These are phyloP conservation scores for Chionographis japonica DNA, from an alignment of 106 monocot genomes.

Conservation along the genomic window DNA sequence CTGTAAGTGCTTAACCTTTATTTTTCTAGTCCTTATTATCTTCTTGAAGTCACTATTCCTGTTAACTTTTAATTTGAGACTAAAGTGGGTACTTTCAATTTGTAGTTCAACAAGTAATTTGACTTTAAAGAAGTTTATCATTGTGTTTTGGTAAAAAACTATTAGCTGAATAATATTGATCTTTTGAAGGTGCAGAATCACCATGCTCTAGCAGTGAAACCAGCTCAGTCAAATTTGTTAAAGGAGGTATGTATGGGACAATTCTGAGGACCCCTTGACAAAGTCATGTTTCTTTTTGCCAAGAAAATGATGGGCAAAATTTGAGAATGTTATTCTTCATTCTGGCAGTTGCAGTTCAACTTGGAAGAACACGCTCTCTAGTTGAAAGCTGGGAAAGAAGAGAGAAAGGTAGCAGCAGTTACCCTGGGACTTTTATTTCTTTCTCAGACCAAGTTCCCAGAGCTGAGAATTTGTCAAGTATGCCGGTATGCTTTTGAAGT, in stretches of 20 bases:
- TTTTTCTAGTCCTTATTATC: too few species aligned
- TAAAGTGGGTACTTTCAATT: too few species aligned
- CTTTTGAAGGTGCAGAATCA: conserved; percentile 38
- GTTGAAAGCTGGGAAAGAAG: conserved; percentile 86
- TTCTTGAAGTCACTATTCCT: too few species aligned
- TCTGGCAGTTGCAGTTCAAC: conserved; percentile 68
- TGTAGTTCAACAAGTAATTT: too few species aligned
- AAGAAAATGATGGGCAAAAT: not conserved
- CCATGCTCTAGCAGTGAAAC: conserved; percentile 36
- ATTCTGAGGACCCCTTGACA: conserved; percentile 1
- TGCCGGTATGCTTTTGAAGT: conserved; percentile 15
- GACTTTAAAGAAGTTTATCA: not conserved
- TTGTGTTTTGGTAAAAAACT: not conserved
- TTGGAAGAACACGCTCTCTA: conserved; percentile 81
- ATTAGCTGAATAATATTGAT: too few species aligned
- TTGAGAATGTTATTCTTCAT: conserved; percentile 9
- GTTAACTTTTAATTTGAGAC: too few species aligned
- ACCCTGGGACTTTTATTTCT: conserved; percentile 15
- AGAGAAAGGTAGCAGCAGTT: conserved; percentile 38
- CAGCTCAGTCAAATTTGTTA: conserved; percentile 61
- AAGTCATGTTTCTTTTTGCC: not conserved
- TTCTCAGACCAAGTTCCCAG: conserved; percentile 10
- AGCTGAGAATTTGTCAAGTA: conserved; percentile 3
- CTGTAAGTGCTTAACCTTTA: too few species aligned
- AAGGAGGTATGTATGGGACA: conserved; percentile 51